Conservation (phyloP, 331 rosid genomes). For the Acacia concinna region DNA sequence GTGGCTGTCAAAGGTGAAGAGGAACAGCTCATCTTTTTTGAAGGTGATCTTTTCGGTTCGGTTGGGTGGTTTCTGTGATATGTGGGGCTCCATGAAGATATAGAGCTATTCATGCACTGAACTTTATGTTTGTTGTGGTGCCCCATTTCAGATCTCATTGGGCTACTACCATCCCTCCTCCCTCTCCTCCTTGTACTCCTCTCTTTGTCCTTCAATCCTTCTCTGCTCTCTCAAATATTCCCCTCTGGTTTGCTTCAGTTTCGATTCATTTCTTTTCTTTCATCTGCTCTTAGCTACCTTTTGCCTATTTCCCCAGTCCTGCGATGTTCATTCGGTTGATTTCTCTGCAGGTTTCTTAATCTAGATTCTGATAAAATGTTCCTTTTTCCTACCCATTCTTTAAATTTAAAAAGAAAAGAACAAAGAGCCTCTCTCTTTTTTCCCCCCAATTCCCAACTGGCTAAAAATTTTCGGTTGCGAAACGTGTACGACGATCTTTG, state of each 20-base stretch:
- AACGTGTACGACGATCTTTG: constrained; percentile 32
- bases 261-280: background rate
- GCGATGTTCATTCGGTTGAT: background rate
- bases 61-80: constrained; percentile 37
- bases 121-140: constrained; percentile 54
- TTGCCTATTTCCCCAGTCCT: background rate
- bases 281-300: background rate
- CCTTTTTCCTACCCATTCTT: constrained; percentile 13
- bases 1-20: constrained; percentile 71
- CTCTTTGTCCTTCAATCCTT: constrained; percentile 12
- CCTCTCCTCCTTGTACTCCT: constrained; percentile 28
- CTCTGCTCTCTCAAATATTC: constrained; percentile 23
- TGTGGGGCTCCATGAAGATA: constrained; percentile 52
- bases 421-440: background rate
- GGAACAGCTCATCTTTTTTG: constrained; percentile 64
- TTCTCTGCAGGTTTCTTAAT: background rate
- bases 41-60: constrained; percentile 42
- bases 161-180: background rate
- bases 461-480: background rate
- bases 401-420: constrained; percentile 14
- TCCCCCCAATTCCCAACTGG: too few species aligned
- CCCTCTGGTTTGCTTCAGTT: constrained; percentile 23
- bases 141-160: constrained; percentile 32
- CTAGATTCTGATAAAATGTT: constrained; percentile 22
- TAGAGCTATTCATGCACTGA: constrained; percentile 44